Percentiles rank a stretch among this genome's conserved stretches.
These are phyloP conservation scores for Phanerochaete carnosa DNA, from an alignment of 768 basidiomycete genomes.

Conservation along the genomic window DNA sequence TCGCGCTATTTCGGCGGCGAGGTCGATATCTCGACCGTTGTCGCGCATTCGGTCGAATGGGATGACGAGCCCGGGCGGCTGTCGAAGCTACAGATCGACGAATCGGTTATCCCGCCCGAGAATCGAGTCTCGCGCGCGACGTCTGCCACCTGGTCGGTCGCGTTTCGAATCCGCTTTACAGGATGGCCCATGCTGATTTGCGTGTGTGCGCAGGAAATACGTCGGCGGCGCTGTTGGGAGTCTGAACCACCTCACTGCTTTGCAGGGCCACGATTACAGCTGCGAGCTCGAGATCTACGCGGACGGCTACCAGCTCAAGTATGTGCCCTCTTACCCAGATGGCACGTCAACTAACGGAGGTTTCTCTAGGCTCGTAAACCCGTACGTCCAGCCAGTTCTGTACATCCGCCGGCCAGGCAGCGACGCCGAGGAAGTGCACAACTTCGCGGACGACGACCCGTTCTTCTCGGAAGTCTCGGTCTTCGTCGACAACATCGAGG, in stretches of 20 bases:
- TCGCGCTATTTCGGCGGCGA: constrained; percentile 98
- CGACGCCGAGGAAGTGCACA: constrained; percentile 66
- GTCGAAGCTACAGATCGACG: constrained; percentile 79
- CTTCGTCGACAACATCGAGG: constrained; percentile 86
- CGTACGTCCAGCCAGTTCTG: constrained; percentile 89
- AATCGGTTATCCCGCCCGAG: constrained; percentile 77
- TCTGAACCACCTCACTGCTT: constrained; percentile 84
- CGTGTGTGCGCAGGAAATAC: constrained; percentile 69
- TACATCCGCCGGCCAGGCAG: constrained; percentile 83
- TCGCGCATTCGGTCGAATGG: constrained; percentile 90
- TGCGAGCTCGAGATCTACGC: constrained; percentile 94
- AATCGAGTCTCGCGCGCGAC: constrained; percentile 95
- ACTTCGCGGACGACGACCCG: constrained; percentile 82
- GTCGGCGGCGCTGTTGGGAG: constrained; percentile 91
- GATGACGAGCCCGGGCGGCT: constrained; percentile 84
- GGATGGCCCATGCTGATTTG: not conserved
- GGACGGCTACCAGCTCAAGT: constrained; percentile 90
- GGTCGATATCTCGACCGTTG: constrained; percentile 77
- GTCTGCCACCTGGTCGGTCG: constrained; percentile 74
- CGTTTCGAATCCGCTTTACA: constrained; percentile 8
- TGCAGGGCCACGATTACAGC: constrained; percentile 91
- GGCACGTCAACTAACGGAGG: not conserved
- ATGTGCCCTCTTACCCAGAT: constrained; percentile 17
- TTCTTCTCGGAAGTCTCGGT: constrained; percentile 94
- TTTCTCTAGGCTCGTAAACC: constrained; percentile 71